Conservation (phyloP, 73 alveolate genomes). For the Symbiodinium natans region DNA sequence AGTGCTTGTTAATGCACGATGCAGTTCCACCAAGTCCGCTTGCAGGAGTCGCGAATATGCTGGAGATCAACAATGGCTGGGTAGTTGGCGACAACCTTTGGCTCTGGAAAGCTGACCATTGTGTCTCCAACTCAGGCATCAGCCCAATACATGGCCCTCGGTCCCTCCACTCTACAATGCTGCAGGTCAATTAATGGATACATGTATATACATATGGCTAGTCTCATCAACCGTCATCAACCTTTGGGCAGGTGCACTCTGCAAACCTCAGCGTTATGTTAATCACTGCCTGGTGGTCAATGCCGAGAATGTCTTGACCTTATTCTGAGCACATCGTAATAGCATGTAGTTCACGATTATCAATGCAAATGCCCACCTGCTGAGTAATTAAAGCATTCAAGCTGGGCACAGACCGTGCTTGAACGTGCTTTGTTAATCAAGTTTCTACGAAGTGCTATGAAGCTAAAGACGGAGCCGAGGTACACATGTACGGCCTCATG, state of each 20-base stretch:
- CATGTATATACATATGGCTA: not conserved
- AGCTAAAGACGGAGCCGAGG: no score
- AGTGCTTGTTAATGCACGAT: no score
- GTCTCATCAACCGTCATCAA: no score
- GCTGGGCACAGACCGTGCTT: no score
- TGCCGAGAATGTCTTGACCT: conserved; percentile 11
- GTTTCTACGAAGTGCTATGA: no score
- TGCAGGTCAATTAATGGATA: not conserved
- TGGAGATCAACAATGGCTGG: conserved; percentile 82
- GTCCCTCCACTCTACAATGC: not conserved
- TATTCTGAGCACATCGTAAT: not conserved
- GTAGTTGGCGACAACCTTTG: conserved; percentile 70
- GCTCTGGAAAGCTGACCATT: conserved; percentile 90
- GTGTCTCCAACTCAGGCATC: conserved; percentile 42
- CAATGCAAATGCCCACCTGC: no score
- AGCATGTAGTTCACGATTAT: no score
- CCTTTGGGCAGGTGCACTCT: conserved; percentile 80
- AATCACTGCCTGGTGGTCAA: conserved; percentile 72
- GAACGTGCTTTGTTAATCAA: no score
- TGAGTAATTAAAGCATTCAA: no score
- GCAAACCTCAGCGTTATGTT: conserved; percentile 69
- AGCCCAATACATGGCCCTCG: not conserved
- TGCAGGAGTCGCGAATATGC: conserved; percentile 73
- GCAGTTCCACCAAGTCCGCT: no score
- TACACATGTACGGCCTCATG: conserved; percentile 90